Base-by-base conservation (phyloP, 495 filamentous ascomycete species). In the Podospora australis region DNA sequence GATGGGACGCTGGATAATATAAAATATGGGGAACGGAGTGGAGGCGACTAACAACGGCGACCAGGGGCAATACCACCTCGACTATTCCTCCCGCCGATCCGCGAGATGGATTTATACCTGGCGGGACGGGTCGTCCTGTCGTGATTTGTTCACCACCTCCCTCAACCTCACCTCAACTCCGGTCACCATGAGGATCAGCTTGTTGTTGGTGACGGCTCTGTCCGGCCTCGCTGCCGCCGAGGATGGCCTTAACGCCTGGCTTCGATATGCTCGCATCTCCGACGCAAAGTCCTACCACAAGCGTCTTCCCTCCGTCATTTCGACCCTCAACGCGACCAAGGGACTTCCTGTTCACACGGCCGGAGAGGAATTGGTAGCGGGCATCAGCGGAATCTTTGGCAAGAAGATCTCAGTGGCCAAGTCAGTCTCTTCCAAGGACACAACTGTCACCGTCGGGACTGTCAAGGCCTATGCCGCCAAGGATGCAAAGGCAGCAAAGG, bases 231-330 rank as follows among this genome's bases (percentile, higher is more conserved):
- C 61, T 13, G 70, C 70, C 24, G 73, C 77, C 30, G 79, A 87
- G 53, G 73, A 78, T 53, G 83, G 83, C 11, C 60, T 78, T 19
- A 65, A 72, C 40, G 82, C 70, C 46, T 87, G 83, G 83, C 58
- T 87, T 29, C 76, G 82, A 39, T 86, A 86, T 63, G 77, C 81
- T 17, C 70, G 72, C 8, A 49, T 84, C 32, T 67, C 73, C 2
- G 55, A 63, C 39, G 63, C 71, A 24, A 49, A 60, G 34, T 64
- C 61, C 22, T 50, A 20, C 36, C 34, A 34, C 44, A 50, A 19
- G 25, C 49, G 29, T 39, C 56, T 78, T 14, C 78, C 78, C 13
- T 66, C 72, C 6, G 65, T 44, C 9, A 77, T 87, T 36, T 62
- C 82, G 45, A 67, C 72, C 17, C 66, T 84, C 47, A 83, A 80